phyloP scores from a whole-genome alignment of 1,284 basidiomycete genomes.

The Melampsora larici-populina region DNA sequence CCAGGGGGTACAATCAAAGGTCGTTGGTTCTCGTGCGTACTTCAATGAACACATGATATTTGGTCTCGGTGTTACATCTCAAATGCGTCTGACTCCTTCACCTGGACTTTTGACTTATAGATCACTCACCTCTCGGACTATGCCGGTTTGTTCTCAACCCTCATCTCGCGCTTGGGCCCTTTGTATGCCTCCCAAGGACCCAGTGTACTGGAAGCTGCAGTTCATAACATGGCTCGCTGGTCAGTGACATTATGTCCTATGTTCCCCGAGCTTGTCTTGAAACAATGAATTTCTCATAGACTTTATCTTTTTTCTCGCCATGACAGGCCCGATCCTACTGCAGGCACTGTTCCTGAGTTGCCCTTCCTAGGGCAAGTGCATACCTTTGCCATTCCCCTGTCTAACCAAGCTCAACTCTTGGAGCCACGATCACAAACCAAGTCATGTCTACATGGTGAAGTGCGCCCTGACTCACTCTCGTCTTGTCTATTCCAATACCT shows the following conservation, averaged over 20 bases:
- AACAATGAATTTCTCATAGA: neutral
- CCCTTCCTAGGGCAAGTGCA: constrained; percentile 75
- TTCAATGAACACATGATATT: neutral
- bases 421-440: constrained; percentile 54
- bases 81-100: neutral
- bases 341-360: constrained; percentile 67
- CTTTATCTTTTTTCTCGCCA: neutral
- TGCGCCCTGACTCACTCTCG: neutral
- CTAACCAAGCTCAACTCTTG: constrained; percentile 67
- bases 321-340: constrained; percentile 55
- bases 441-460: neutral
- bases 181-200: constrained; percentile 16
- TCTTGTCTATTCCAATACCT: constrained; percentile 3
- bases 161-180: constrained; percentile 18
- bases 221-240: constrained; percentile 21
- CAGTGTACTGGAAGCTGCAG: constrained; percentile 3
- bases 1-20: constrained; percentile 51
- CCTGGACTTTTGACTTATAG: neutral
- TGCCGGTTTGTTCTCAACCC: constrained; percentile 29
- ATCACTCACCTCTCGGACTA: constrained; percentile 37
- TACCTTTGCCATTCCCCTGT: constrained; percentile 67
- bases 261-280: neutral
- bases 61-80: neutral
- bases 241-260: neutral
- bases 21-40: constrained; percentile 24